Evolutionary conservation across 345 rosid genomes (phyloP), one percentile per base, ranked within the genome.

Genomic region (Acer negundo): DNA sequence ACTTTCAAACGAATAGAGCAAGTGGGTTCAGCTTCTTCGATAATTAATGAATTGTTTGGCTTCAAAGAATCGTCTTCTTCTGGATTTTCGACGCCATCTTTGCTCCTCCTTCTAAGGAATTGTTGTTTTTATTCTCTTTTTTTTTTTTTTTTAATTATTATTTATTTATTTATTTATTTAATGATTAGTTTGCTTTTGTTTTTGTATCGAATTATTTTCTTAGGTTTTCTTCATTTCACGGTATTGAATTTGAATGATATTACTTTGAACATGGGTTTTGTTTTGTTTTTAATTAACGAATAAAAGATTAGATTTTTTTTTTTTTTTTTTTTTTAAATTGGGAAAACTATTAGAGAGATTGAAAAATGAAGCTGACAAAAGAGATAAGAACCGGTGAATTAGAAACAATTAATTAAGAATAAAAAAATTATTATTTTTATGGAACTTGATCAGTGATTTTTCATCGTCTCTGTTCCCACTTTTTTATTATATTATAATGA

Each of bases 21-120:
- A 44, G 75, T 64, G 0, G 85, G 82, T 38, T 81, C 89, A 0
- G 70, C 89, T 2, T 80, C 91, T 8, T 85, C 94, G 1, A 74
- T 89, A 53, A 82, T 90, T 46, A 82, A 88, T 67, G 90, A 94
- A 79, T 86, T 94, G 81, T 94, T 94, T 81, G 95, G 94, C 16
- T 83, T 90, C 13, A 85, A 81, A 76, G 94, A 90, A 17, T 74
- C 89, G 4, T 81, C 91, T 51, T 84, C 94, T 10, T 40, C 91
- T 7, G 85, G 73, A 76, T 92, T 75, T 86, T 92, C 77, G 87
- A 83, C 26, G 88, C 97, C 10, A 85, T 92, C 55, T 92, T 92
- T 74, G 76, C 89, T 46, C 92, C 94, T 75, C 75, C 90, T 10
- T 66, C 93, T 3, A 80, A 86, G 97, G 95, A 90, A 49, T 47